phyloP scores from a whole-genome alignment of 192 early-diverging fungal genomes.

The Umbelopsis vinacea region DNA sequence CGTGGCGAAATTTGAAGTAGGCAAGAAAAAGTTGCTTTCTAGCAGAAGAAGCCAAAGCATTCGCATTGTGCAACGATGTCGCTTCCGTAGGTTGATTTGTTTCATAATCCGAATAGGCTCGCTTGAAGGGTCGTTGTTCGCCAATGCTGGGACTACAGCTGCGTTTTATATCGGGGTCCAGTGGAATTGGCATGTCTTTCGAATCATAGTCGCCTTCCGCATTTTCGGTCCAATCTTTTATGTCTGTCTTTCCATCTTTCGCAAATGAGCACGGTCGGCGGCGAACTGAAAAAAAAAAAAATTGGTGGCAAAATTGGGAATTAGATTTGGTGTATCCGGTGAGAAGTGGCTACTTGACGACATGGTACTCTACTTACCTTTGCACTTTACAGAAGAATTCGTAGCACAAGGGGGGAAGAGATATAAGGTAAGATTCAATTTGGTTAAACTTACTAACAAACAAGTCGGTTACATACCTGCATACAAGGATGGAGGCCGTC shows the following conservation, averaged over 20 bases:
- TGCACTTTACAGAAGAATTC: slow-evolving; percentile 1
- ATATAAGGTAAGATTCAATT: too few relatives aligned
- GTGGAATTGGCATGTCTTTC: background rate
- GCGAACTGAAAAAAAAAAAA: background rate
- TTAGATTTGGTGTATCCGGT: too few relatives aligned
- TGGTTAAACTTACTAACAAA: background rate
- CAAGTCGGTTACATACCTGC: slow-evolving; percentile 8
- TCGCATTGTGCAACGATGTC: background rate
- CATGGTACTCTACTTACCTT: slow-evolving; percentile 2
- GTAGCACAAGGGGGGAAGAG: too few relatives aligned
- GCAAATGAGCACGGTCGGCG: slow-evolving; percentile 16
- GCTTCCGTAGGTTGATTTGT: background rate
- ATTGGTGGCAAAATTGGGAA: background rate
- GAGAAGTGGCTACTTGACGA: too few relatives aligned
- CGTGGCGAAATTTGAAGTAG: slow-evolving; percentile 15
- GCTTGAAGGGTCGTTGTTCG: background rate
- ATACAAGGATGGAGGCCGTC: slow-evolving; percentile 23
- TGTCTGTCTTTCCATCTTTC: slow-evolving; percentile 2
- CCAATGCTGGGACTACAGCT: background rate
- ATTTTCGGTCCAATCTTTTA: background rate
- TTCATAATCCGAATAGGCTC: background rate
- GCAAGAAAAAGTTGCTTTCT: background rate
- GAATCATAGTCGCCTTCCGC: slow-evolving; percentile 1
- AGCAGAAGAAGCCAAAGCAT: background rate
- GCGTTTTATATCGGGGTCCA: background rate